Conservation (phyloP, 352 stramenopile genomes). For the Pythium biforme region DNA sequence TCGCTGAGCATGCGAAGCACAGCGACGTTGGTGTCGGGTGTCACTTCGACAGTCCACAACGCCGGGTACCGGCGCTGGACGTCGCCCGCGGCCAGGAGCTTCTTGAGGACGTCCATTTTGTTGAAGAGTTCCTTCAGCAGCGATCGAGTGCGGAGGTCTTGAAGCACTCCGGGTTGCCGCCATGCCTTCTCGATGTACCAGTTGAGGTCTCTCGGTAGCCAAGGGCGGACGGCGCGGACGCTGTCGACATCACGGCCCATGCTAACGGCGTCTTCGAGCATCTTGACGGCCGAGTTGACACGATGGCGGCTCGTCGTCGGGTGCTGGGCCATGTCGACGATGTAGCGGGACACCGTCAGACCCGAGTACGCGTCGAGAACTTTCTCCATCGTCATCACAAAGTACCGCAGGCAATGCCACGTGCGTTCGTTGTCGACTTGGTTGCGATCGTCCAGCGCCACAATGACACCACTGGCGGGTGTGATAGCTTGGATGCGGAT, state of each 20-base stretch:
- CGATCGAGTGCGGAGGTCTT: constrained; percentile 5
- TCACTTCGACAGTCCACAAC: constrained; percentile 13
- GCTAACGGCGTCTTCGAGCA: constrained; percentile 6
- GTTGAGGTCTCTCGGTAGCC: constrained; percentile 9
- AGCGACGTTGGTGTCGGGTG: background rate
- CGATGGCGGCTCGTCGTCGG: background rate
- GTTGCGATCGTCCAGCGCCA: background rate
- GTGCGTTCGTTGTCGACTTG: background rate
- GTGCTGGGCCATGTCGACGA: constrained; percentile 8
- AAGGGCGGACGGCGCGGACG: constrained; percentile 5
- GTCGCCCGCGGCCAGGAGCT: constrained; percentile 13
- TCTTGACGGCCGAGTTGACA: constrained; percentile 11
- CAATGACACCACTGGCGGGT: background rate
- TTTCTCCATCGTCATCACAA: constrained; percentile 22
- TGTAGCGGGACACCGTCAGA: constrained; percentile 9
- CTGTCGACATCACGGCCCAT: constrained; percentile 1
- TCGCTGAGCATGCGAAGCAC: constrained; percentile 19
- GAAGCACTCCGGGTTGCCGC: constrained; percentile 4
- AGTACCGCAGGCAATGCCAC: constrained; percentile 19
- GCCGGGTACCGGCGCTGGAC: constrained; percentile 12
- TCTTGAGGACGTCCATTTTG: constrained; percentile 26
- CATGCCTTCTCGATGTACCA: constrained; percentile 27
- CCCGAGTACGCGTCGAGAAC: constrained; percentile 23
- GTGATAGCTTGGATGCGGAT: constrained; percentile 15
- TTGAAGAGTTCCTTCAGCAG: constrained; percentile 3